Conservation (phyloP, 805 yeast species). For the Candida ovalis region DNA sequence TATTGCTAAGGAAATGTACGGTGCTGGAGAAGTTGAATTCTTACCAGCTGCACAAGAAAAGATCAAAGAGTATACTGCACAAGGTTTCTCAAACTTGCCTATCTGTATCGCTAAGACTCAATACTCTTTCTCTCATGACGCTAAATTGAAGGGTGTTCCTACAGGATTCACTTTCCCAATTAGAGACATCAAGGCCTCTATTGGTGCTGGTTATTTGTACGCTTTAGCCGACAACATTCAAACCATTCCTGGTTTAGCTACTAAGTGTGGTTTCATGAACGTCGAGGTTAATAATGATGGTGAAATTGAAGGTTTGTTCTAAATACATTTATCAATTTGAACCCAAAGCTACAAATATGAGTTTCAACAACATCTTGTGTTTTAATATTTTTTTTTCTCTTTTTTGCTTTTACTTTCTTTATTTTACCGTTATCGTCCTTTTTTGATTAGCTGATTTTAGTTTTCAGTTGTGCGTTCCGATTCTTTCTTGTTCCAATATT, state of each 20-base stretch:
- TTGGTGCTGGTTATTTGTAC: constrained; percentile 95
- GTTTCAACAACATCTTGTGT: constrained; percentile 13
- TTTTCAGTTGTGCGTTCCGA: not conserved
- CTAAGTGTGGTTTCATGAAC: constrained; percentile 95
- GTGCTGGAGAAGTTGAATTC: constrained; percentile 81
- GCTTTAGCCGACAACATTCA: constrained; percentile 96
- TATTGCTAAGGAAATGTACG: constrained; percentile 88
- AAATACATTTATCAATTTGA: constrained; percentile 12
- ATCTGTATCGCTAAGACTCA: constrained; percentile 98
- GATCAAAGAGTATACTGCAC: constrained; percentile 74
- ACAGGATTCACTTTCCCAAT: constrained; percentile 91
- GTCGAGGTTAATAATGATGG: constrained; percentile 91
- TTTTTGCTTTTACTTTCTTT: not conserved
- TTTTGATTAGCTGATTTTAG: not conserved
- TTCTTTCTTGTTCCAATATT: not conserved
- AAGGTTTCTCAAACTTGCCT: constrained; percentile 89
- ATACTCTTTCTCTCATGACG: constrained; percentile 92
- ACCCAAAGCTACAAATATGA: not conserved
- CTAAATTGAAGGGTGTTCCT: constrained; percentile 91
- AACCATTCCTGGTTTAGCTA: constrained; percentile 96
- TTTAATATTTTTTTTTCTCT: not conserved
- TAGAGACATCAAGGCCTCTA: constrained; percentile 88
- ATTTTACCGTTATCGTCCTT: not conserved
- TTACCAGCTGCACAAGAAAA: constrained; percentile 77
- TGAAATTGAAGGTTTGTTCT: constrained; percentile 90